Base-by-base conservation (phyloP, 306 rosid species). In the Astragalus membranaceus region DNA sequence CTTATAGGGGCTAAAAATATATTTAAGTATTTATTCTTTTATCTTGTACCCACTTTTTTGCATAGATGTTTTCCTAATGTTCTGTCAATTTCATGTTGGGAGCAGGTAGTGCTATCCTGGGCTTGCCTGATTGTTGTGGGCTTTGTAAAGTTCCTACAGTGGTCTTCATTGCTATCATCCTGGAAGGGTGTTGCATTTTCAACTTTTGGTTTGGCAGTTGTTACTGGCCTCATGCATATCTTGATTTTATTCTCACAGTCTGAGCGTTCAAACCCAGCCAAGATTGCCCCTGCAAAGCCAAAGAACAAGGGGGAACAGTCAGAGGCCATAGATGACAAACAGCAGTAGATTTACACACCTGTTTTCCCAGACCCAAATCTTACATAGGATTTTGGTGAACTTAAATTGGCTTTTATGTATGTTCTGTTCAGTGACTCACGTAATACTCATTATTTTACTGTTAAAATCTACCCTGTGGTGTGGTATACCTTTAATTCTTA, bases 161-260 rank as follows among this genome's bases (percentile, higher is more conserved):
- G 89, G 91, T 88, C 95, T 70, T 67, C 89, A 12, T 63, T 94
- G 59, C 78, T 94, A 15, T 87, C 92, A 26, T 85, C 99, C 0
- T 83, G 97, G 90, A 91, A 94, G 89, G 99, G 99, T 16, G 72
- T 88, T 69, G 88, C 86, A 54, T 75, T 94, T 66, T 83, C 89
- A 16, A 81, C 83, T 14, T n/a, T 73, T 4, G 74, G 82, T 75
- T 75, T 94, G 78, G 78, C 77, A 26, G 15, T 91, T 32, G 85
- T 94, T 29, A 94, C 97, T 8, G 69, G 69, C 16, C 89, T 94
- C 32, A 94, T 94, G 99, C 96, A 91, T 5, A 14, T 91, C 70
- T 79, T 94, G 86, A 87, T 91, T 74, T 83, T 78, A 44, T 94
- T 87, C 88, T 87, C 99, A 13, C 96, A 91, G 83, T 67, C 99